A percentile compares a stretch with the other conserved stretches of the same genome.
Evolutionary conservation across 2,329 filamentous ascomycete genomes (phyloP).

Genomic region (Sarocladiaceae sp.): DNA sequence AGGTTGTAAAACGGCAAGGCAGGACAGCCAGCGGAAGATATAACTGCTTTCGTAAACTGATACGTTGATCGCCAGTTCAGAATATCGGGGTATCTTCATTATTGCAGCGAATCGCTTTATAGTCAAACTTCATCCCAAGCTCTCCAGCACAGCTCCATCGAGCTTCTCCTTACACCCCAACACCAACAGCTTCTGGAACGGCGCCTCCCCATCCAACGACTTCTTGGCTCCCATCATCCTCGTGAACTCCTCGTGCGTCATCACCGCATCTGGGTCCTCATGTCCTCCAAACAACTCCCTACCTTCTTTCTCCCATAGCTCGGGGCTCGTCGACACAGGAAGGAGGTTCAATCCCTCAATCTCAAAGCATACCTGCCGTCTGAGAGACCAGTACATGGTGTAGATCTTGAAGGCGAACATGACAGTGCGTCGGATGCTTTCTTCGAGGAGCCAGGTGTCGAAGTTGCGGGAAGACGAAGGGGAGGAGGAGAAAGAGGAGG

Average conservation of each 20-base stretch:
- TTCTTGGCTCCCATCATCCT: background rate
- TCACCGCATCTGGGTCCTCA: background rate
- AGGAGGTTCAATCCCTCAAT: background rate
- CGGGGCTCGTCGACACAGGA: background rate
- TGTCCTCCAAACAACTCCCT: background rate
- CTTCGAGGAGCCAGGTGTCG: slow-evolving; percentile 11
- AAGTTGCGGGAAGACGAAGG: slow-evolving; percentile 3
- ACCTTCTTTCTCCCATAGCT: background rate
- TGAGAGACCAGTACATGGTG: slow-evolving; percentile 11
- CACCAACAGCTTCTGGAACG: background rate
- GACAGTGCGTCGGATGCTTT: slow-evolving; percentile 13
- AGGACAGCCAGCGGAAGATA: too few relatives aligned
- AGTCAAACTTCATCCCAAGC: background rate
- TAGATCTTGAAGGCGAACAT: slow-evolving; percentile 12
- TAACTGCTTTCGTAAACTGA: too few relatives aligned
- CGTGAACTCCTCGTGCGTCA: slow-evolving; percentile 5
- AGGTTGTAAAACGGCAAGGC: too few relatives aligned
- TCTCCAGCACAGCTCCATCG: background rate
- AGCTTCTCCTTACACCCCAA: background rate
- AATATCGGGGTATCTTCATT: too few relatives aligned
- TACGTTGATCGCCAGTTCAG: too few relatives aligned
- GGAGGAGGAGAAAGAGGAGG: slow-evolving; percentile 8
- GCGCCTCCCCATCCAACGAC: background rate
- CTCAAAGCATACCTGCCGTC: background rate
- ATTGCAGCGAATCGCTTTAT: too few relatives aligned